Base-by-base conservation (phyloP, 2,329 filamentous ascomycete species). In the Colletotrichum musicola region DNA sequence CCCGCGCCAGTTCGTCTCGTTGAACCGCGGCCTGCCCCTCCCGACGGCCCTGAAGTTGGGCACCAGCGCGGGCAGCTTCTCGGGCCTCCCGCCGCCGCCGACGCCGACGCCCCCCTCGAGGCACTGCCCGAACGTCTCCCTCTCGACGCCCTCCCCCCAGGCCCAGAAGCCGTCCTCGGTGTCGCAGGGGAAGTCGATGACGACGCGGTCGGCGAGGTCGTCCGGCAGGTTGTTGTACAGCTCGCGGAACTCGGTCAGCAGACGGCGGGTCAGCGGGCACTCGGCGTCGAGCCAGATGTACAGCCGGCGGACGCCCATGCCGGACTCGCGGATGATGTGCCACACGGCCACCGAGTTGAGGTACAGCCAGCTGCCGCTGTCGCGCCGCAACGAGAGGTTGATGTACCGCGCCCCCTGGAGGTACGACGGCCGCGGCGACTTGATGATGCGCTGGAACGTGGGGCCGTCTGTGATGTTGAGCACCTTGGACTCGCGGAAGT, bases 261-360 rank as follows among this genome's bases (percentile, higher is more conserved):
- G 57, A 25, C 70, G 70, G 7, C 70, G 68, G 0, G 68, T 65
- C 40, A 70, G 42, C 14, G 70, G 70, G 10, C 64, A 66, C 50
- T 70, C 62, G 63, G 68, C 70, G 51, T 71, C 70, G 42, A 71
- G 67, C 70, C 70, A 71, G 25, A 71, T 56, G 60, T 62, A 64
- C 4, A 70, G 30, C 4, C 53, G 46, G n/a, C 46, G 44, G 1
- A 50, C 30, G 22, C 30, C 20, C 10, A 62, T 56, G 1, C 56
- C 35, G 1, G 4, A 25, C n/a, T 59, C 62, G 16, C 60, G 20
- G 56, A 71, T 51, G 6, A 53, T 49, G 47, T 51, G 27, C 70
- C 70, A 71, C 30, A 70, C 5, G 16, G 18, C 30, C 25, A 47
- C 20, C 42, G 63, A 56, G 56, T 70, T 60, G 59, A 70, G 50